These are phyloP conservation scores for Kodamaea jinghongensis DNA, from an alignment of 805 yeast genomes.

Conservation along the genomic window DNA sequence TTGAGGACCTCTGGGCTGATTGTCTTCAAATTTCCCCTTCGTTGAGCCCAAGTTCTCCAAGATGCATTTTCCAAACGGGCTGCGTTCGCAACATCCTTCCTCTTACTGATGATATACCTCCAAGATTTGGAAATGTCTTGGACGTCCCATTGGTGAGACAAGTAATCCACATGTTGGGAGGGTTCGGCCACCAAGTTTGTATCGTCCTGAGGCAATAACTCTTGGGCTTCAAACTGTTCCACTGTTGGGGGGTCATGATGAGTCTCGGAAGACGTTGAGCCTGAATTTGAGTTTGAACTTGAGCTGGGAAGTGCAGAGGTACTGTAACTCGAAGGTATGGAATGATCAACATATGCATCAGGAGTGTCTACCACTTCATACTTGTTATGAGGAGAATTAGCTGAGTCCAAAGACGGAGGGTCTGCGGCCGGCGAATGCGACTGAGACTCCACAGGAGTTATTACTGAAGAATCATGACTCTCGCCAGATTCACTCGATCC, in stretches of 20 bases:
- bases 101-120: constrained; percentile 83
- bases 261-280: neutral
- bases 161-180: constrained; percentile 86
- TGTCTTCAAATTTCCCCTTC: constrained; percentile 63
- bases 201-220: constrained; percentile 73
- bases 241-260: too few relatives aligned
- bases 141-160: constrained; percentile 95
- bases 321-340: too few relatives aligned
- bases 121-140: constrained; percentile 90
- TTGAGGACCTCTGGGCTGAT: constrained; percentile 80
- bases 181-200: constrained; percentile 78
- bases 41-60: constrained; percentile 96
- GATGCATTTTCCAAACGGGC: constrained; percentile 72
- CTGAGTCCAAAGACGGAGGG: too few relatives aligned
- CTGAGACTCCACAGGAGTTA: too few relatives aligned
- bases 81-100: constrained; percentile 72
- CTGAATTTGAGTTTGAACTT: neutral
- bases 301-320: neutral
- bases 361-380: too few relatives aligned
- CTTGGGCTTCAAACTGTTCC: constrained; percentile 22
- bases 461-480: too few relatives aligned
- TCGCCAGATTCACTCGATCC: neutral
- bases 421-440: too few relatives aligned
- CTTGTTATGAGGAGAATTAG: too few relatives aligned
- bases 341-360: too few relatives aligned